phyloP scores from a whole-genome alignment of 345 rosid species.

The Diplotaxis tenuifolia region DNA sequence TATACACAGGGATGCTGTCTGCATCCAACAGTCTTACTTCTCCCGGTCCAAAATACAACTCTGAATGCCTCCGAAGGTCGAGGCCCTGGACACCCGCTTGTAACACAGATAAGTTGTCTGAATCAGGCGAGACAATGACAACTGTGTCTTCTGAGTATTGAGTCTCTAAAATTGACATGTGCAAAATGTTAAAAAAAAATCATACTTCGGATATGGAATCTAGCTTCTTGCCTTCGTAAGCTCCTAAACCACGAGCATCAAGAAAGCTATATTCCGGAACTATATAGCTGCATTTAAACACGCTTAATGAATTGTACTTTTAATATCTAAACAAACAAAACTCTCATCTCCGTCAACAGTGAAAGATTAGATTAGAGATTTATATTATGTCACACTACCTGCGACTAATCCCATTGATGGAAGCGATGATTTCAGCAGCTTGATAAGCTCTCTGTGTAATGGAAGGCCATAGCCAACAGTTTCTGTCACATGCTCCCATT shows the following conservation, averaged over 20 bases:
- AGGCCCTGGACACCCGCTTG: conserved; percentile 88
- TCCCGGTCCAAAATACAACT: conserved; percentile 69
- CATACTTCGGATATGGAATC: conserved; percentile 75
- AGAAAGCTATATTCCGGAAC: conserved; percentile 94
- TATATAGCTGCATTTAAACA: conserved; percentile 49
- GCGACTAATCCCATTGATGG: conserved; percentile 67
- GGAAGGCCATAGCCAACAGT: conserved; percentile 98
- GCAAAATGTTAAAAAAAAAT: too few species aligned
- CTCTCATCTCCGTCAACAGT: too few species aligned
- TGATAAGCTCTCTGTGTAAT: conserved; percentile 95
- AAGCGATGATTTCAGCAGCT: conserved; percentile 83
- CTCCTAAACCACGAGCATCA: conserved; percentile 96
- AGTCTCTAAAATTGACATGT: conserved; percentile 96
- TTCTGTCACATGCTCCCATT: conserved; percentile 72
- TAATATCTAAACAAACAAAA: too few species aligned
- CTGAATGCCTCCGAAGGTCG: conserved; percentile 82
- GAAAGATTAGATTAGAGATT: background rate
- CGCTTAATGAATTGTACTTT: too few species aligned
- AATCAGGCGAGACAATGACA: conserved; percentile 80
- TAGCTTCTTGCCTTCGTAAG: conserved; percentile 80
- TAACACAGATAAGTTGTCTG: conserved; percentile 76
- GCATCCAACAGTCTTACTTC: conserved; percentile 76
- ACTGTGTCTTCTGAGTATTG: conserved; percentile 79
- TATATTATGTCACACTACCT: conserved; percentile 40
- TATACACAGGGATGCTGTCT: conserved; percentile 69